These are phyloP conservation scores for Puccinellia tenuiflora DNA, from an alignment of 176 grass and related monocot genomes.

Conservation along the genomic window DNA sequence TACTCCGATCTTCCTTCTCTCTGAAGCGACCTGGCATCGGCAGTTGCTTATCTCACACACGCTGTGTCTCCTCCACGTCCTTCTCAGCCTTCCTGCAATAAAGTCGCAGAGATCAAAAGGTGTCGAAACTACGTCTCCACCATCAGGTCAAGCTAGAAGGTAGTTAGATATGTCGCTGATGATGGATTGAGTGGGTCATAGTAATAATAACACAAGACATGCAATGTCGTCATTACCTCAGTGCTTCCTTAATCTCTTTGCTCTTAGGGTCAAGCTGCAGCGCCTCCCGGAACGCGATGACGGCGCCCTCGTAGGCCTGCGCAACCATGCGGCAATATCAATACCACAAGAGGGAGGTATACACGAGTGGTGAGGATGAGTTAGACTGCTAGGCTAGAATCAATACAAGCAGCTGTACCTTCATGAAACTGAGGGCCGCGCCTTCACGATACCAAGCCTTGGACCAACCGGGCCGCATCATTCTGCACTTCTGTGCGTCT, in stretches of 20 bases:
- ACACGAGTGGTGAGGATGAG: neutral
- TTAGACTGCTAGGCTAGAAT: neutral
- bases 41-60: neutral
- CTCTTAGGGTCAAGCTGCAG: neutral
- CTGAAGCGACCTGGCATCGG: neutral
- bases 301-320: neutral
- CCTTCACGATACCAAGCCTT: conserved; percentile 3
- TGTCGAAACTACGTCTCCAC: neutral
- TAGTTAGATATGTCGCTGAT: neutral
- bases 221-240: neutral
- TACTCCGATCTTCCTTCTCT: neutral
- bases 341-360: neutral
- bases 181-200: neutral
- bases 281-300: neutral
- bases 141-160: neutral
- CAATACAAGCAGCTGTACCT: neutral
- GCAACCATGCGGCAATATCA: neutral
- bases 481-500: neutral
- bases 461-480: neutral
- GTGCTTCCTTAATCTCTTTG: neutral
- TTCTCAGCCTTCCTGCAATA: conserved; percentile 3
- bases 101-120: neutral
- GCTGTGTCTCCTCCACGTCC: neutral
- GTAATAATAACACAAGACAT: neutral
- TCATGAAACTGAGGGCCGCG: neutral